Evolutionary conservation across 2,329 filamentous ascomycete species (phyloP).

Genomic region (Simplicillium sp.): DNA sequence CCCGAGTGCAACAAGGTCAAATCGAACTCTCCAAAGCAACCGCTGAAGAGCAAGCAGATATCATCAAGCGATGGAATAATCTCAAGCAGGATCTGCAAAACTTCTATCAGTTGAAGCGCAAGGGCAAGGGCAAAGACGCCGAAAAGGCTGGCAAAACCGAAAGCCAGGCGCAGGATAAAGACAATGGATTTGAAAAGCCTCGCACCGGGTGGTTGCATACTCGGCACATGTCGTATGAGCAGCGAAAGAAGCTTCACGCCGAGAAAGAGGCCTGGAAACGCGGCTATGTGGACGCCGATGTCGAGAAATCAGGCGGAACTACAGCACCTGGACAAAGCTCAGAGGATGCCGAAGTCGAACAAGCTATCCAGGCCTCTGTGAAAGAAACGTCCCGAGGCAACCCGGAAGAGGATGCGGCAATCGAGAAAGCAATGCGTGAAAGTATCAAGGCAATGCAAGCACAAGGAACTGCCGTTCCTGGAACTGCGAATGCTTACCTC

Average conservation of each 20-base stretch:
- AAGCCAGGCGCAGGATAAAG: constrained; percentile 5
- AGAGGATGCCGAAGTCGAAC: constrained; percentile 56
- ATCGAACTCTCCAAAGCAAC: constrained; percentile 50
- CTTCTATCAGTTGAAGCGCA: constrained; percentile 44
- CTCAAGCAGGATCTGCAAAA: constrained; percentile 50
- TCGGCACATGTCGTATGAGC: constrained; percentile 37
- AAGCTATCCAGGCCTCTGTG: constrained; percentile 62
- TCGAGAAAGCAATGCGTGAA: constrained; percentile 66
- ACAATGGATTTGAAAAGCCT: constrained; percentile 16
- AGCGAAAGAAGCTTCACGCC: constrained; percentile 39
- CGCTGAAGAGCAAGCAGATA: constrained; percentile 50
- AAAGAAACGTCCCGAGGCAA: constrained; percentile 62
- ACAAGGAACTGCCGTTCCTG: constrained; percentile 13
- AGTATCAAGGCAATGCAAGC: constrained; percentile 50
- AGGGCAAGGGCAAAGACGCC: constrained; percentile 13
- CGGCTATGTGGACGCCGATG: constrained; percentile 15
- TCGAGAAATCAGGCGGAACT: constrained; percentile 1
- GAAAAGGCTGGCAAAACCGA: constrained; percentile 4
- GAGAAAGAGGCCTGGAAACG: constrained; percentile 34
- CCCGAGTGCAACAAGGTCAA: constrained; percentile 65
- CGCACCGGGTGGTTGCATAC: constrained; percentile 39
- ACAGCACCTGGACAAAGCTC: constrained; percentile 5
- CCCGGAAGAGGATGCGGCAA: constrained; percentile 55
- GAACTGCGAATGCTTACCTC: constrained; percentile 5
- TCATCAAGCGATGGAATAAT: constrained; percentile 57